These are phyloP conservation scores for Nemania abortiva DNA, from an alignment of 2,329 filamentous ascomycete genomes.

Conservation along the genomic window DNA sequence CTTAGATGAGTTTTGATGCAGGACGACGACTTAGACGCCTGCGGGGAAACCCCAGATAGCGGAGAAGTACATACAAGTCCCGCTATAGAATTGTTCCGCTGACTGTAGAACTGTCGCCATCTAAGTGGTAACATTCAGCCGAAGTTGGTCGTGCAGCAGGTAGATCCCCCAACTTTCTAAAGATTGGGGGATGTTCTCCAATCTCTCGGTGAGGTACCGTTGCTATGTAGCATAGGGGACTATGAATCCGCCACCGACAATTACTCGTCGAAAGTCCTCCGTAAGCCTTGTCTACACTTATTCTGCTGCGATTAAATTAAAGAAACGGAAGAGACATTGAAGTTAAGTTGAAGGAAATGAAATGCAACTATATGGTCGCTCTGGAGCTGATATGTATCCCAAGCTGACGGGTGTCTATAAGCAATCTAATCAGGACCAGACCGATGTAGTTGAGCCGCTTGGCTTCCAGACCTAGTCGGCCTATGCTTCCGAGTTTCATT, in stretches of 20 bases:
- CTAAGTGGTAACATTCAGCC: conserved; percentile 31
- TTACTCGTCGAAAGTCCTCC: not conserved
- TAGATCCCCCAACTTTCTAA: conserved; percentile 16
- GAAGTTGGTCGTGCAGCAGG: conserved; percentile 17
- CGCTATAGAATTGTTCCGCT: conserved; percentile 13
- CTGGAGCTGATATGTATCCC: conserved; percentile 16
- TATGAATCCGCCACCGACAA: not conserved
- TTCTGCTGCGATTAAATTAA: not conserved
- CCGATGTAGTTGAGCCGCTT: conserved; percentile 39
- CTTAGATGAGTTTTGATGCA: conserved; percentile 7
- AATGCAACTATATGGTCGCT: not conserved
- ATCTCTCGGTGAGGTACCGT: not conserved
- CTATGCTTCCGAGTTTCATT: conserved; percentile 45
- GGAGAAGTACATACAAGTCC: conserved; percentile 19
- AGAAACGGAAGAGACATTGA: not conserved
- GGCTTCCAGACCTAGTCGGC: conserved; percentile 29
- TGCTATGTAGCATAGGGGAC: not conserved
- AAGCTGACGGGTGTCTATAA: conserved; percentile 24
- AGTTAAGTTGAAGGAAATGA: not conserved
- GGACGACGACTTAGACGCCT: conserved; percentile 2
- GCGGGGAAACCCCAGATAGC: conserved; percentile 25
- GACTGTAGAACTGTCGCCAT: conserved; percentile 9
- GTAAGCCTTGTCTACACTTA: not conserved
- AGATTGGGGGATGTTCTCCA: conserved; percentile 13
- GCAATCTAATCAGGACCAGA: conserved; percentile 38